A percentile compares a stretch with the other conserved stretches of the same genome.
Conservation (phyloP, 1,139 yeast genomes). For the Candida gigantensis region DNA sequence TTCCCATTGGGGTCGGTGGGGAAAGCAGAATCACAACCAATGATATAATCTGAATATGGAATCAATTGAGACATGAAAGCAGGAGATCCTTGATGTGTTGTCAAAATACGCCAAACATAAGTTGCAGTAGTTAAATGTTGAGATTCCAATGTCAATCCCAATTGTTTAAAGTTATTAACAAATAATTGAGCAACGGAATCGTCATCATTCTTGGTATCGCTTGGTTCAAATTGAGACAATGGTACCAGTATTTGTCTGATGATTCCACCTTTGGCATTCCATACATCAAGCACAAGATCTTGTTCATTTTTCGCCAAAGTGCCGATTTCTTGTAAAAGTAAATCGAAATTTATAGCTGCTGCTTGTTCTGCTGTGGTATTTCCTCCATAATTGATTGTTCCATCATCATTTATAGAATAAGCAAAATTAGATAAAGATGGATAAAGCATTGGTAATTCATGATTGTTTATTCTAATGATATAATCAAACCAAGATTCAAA, state of each 20-base stretch:
- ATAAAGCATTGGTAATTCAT: slow-evolving; percentile 58
- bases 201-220: slow-evolving; percentile 11
- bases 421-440: slow-evolving; percentile 33
- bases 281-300: slow-evolving; percentile 61
- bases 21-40: slow-evolving; percentile 72
- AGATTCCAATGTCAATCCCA: slow-evolving; percentile 76
- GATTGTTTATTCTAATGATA: slow-evolving; percentile 75
- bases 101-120: slow-evolving; percentile 84
- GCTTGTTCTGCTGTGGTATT: slow-evolving; percentile 39
- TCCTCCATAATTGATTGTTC: slow-evolving; percentile 43
- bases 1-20: slow-evolving; percentile 55
- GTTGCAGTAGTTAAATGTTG: slow-evolving; percentile 76
- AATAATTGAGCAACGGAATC: slow-evolving; percentile 18
- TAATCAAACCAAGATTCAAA: slow-evolving; percentile 87
- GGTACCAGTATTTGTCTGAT: slow-evolving; percentile 54
- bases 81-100: slow-evolving; percentile 76
- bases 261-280: slow-evolving; percentile 89
- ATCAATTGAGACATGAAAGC: slow-evolving; percentile 82
- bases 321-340: slow-evolving; percentile 36
- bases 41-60: slow-evolving; percentile 84
- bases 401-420: slow-evolving; percentile 45
- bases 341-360: slow-evolving; percentile 35
- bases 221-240: slow-evolving; percentile 25
- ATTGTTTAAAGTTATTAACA: slow-evolving; percentile 25
- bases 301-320: slow-evolving; percentile 35